These are phyloP conservation scores for Sclerotinia nivalis DNA, from an alignment of 2,329 filamentous ascomycete genomes.

Conservation along the genomic window DNA sequence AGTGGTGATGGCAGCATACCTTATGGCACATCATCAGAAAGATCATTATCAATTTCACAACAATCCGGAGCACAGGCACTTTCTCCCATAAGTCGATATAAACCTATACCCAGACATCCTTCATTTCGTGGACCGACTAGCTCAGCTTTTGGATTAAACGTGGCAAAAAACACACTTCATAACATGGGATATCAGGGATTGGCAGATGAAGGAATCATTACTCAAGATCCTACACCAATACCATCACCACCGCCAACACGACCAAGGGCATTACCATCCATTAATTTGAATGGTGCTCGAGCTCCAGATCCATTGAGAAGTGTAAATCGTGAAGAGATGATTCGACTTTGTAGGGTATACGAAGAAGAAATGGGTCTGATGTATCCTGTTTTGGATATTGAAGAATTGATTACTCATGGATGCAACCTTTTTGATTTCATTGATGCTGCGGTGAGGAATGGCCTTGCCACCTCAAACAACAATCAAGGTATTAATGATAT, in stretches of 20 bases:
- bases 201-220: constrained; percentile 62
- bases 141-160: constrained; percentile 79
- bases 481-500: constrained; percentile 55
- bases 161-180: constrained; percentile 82
- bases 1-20: constrained; percentile 4
- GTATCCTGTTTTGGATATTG: constrained; percentile 83
- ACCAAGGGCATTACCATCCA: constrained; percentile 26
- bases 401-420: constrained; percentile 68
- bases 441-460: constrained; percentile 61
- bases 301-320: constrained; percentile 78
- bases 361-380: constrained; percentile 90
- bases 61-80: constrained; percentile 28
- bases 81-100: constrained; percentile 33
- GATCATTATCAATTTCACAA: constrained; percentile 37
- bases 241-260: constrained; percentile 36
- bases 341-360: constrained; percentile 75
- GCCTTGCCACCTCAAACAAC: constrained; percentile 55
- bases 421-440: constrained; percentile 71
- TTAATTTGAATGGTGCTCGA: constrained; percentile 44
- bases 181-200: constrained; percentile 81
- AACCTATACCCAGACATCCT: constrained; percentile 45
- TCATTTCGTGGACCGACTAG: constrained; percentile 84
- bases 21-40: constrained; percentile 31
- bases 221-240: constrained; percentile 53
- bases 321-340: constrained; percentile 74